Evolutionary conservation across 2,329 filamentous ascomycete species (phyloP), one percentile per base, ranked within the genome.

Genomic region (Lasiodiplodia gonubiensis): DNA sequence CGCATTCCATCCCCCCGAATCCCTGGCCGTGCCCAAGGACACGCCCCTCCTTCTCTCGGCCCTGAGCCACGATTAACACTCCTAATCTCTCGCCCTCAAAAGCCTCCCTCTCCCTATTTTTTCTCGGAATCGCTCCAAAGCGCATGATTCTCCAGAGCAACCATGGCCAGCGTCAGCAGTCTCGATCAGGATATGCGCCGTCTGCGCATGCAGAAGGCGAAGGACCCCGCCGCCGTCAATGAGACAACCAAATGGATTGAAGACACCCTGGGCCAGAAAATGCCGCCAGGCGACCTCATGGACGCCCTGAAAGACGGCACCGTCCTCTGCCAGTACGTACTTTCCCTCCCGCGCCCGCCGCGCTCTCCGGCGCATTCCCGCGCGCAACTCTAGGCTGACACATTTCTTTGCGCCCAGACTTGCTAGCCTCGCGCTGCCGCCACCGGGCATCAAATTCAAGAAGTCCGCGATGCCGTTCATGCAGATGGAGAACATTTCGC

Each of bases 401-500:
- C 46, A 63, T 46, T n/a, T n/a, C 5, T 23, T 25, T 46, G 33
- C 27, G 37, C 27, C 39, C 71, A 95, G 93, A 75, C 89, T 98
- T 64, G 87, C 92, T 74, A 98, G 97, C 76, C 85, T 94, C 67
- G 91, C 88, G 37, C 80, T 91, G 46, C 91, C 92, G 30, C 87
- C 90, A 18, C 92, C 92, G 0, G 90, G 90, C 37, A 87, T 97
- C 80, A 93, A 90, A 78, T 98, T 91, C 86, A 98, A 98, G 81
- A 86, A 90, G 76, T 97, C 94, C 0, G 82, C 89, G 49, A 98
- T 98, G 94, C 95, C 95, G 0, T 99, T 99, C 77, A 94, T 98
- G 49, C 95, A 99, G 80, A 98, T 98, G 94, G 95, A 99, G 80
- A 99, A 99, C 78, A 97, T 99, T 76, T 96, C 94, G 4, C 92